phyloP scores from a whole-genome alignment of 345 rosid species.

The Moringa oleifera region DNA sequence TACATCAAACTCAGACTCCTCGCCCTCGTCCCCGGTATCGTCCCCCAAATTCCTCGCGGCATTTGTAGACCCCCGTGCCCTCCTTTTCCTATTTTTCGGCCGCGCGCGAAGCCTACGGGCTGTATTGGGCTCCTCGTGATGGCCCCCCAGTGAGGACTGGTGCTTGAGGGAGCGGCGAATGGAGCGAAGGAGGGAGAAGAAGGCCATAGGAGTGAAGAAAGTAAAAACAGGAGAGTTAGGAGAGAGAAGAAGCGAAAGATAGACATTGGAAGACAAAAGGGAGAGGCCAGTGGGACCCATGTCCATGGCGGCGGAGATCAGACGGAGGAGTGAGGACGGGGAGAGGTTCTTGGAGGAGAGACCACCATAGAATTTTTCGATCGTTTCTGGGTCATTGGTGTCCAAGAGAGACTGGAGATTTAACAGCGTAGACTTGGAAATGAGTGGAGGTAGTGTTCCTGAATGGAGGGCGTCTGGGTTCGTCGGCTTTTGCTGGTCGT shows the following conservation, averaged over 20 bases:
- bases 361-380: conserved; percentile 40
- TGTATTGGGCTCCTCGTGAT: conserved; percentile 5
- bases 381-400: conserved; percentile 37
- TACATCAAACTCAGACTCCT: conserved; percentile 34
- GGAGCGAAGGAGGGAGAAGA: conserved; percentile 67
- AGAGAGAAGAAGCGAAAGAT: conserved; percentile 55
- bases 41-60: conserved; percentile 14
- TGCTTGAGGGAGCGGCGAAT: conserved; percentile 62
- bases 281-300: conserved; percentile 31
- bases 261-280: conserved; percentile 51
- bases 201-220: conserved; percentile 69
- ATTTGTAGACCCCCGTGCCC: conserved; percentile 19
- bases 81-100: conserved; percentile 27
- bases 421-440: conserved; percentile 37
- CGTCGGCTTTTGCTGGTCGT: conserved; percentile 9
- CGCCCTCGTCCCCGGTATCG: conserved; percentile 21
- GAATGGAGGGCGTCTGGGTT: conserved; percentile 19
- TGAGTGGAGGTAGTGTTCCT: not conserved
- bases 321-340: conserved; percentile 41
- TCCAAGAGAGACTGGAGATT: conserved; percentile 52
- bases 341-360: conserved; percentile 41
- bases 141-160: conserved; percentile 3
- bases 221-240: conserved; percentile 71
- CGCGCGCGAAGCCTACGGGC: conserved; percentile 7
- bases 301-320: conserved; percentile 65